Percentiles rank a stretch among this genome's conserved stretches.
Evolutionary conservation across 768 basidiomycete genomes (phyloP).

Genomic region (Mycena floridula): DNA sequence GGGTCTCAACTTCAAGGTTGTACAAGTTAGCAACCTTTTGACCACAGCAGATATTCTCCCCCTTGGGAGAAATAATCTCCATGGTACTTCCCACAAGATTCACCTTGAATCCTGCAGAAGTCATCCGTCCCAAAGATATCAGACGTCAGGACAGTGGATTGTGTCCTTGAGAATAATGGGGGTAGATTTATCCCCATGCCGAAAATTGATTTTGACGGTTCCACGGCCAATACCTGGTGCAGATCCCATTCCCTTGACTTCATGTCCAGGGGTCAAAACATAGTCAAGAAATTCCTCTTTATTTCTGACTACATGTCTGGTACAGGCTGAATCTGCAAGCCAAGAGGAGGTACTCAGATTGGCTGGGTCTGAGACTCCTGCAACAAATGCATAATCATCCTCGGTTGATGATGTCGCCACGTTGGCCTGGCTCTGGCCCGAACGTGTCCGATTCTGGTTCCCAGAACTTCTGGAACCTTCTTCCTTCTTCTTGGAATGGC

Average conservation of each 20-base stretch:
- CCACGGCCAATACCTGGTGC: conserved; percentile 9
- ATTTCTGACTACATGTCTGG: conserved; percentile 9
- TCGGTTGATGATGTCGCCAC: conserved; percentile 6
- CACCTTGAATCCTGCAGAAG: not conserved
- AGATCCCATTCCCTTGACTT: conserved; percentile 16
- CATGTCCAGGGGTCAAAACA: conserved; percentile 10
- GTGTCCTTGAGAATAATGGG: not conserved
- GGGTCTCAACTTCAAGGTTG: no score
- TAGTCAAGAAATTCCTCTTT: conserved; percentile 8
- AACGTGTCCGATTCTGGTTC: no score
- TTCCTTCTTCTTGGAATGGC: conserved; percentile 2
- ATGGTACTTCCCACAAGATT: not conserved
- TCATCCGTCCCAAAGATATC: not conserved
- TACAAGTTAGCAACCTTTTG: no score
- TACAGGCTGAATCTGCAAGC: conserved; percentile 13
- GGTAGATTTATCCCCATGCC: not conserved
- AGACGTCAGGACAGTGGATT: not conserved
- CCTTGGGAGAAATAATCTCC: conserved; percentile 1
- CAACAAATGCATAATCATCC: conserved; percentile 9
- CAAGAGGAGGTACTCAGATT: conserved; percentile 6
- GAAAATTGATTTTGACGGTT: not conserved
- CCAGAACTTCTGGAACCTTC: no score
- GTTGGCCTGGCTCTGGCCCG: no score
- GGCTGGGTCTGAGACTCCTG: not conserved
- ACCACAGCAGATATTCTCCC: no score